Evolutionary conservation across 345 rosid genomes (phyloP).

Genomic region (Psidium friedrichsthalianum): DNA sequence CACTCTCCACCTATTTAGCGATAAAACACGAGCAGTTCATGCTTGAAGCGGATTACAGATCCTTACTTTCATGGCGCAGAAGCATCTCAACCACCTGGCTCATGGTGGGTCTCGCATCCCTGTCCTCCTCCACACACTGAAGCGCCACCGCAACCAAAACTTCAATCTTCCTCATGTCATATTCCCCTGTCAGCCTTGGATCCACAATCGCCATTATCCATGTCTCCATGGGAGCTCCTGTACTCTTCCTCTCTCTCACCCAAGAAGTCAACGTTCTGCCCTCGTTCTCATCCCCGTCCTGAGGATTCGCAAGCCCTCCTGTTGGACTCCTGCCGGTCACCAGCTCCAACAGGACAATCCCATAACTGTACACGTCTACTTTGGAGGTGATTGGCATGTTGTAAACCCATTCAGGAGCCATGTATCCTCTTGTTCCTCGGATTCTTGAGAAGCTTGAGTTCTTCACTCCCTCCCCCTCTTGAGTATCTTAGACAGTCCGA

Average conservation of each 20-base stretch:
- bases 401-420: slow-evolving; percentile 24
- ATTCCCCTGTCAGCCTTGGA: not conserved
- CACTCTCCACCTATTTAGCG: not conserved
- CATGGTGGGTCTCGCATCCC: slow-evolving; percentile 16
- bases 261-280: not conserved
- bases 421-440: slow-evolving; percentile 21
- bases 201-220: slow-evolving; percentile 15
- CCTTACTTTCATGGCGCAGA: not conserved
- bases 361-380: slow-evolving; percentile 28
- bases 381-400: slow-evolving; percentile 17
- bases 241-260: slow-evolving; percentile 7
- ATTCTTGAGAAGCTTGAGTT: slow-evolving; percentile 1
- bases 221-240: not conserved
- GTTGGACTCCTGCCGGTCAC: slow-evolving; percentile 4
- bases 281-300: not conserved
- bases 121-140: slow-evolving; percentile 11
- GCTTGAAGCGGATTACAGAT: not conserved
- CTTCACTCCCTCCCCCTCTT: not conserved
- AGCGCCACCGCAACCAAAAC: slow-evolving; percentile 7
- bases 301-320: not conserved
- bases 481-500: slow-evolving; percentile 16
- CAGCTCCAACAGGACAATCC: slow-evolving; percentile 19
- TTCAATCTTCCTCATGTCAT: slow-evolving; percentile 1
- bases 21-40: not conserved
- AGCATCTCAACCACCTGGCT: slow-evolving; percentile 18